A percentile compares a stretch with the other conserved stretches of the same genome.
Evolutionary conservation across 495 filamentous ascomycete species (phyloP).

Genomic region (Pseudomonodictys pantanalensis): DNA sequence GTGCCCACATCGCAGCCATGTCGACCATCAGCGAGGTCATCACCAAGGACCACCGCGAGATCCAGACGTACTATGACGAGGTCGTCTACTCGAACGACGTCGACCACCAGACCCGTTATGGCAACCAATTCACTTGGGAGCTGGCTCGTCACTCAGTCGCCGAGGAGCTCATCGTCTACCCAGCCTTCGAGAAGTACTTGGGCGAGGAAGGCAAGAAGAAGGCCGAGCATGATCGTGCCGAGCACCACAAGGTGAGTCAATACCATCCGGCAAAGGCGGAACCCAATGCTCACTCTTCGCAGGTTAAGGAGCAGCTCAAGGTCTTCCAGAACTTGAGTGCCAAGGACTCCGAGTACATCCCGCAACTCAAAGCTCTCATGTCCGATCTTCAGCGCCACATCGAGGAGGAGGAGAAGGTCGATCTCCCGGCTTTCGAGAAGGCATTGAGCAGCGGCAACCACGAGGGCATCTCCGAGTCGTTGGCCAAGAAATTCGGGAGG

Average conservation of each 20-base stretch:
- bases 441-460: slow-evolving; percentile 33
- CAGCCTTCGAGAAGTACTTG: slow-evolving; percentile 60
- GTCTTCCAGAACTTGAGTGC: slow-evolving; percentile 57
- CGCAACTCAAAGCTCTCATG: slow-evolving; percentile 55
- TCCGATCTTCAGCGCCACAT: slow-evolving; percentile 55
- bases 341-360: slow-evolving; percentile 48
- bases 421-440: slow-evolving; percentile 56
- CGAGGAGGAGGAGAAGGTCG: slow-evolving; percentile 56
- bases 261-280: neutral
- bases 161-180: slow-evolving; percentile 71
- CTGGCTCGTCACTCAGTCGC: slow-evolving; percentile 63
- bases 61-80: slow-evolving; percentile 57
- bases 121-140: slow-evolving; percentile 71
- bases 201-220: slow-evolving; percentile 50
- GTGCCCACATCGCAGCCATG: neutral
- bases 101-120: slow-evolving; percentile 53
- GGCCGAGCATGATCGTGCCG: slow-evolving; percentile 57
- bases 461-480: slow-evolving; percentile 34
- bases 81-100: slow-evolving; percentile 51
- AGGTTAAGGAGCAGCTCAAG: slow-evolving; percentile 65
- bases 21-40: slow-evolving; percentile 52
- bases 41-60: slow-evolving; percentile 61
- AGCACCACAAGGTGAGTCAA: slow-evolving; percentile 53
- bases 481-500: slow-evolving; percentile 54
- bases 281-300: neutral